Conservation (phyloP, 2,329 filamentous ascomycete species). For the Colletotrichum sp. region DNA sequence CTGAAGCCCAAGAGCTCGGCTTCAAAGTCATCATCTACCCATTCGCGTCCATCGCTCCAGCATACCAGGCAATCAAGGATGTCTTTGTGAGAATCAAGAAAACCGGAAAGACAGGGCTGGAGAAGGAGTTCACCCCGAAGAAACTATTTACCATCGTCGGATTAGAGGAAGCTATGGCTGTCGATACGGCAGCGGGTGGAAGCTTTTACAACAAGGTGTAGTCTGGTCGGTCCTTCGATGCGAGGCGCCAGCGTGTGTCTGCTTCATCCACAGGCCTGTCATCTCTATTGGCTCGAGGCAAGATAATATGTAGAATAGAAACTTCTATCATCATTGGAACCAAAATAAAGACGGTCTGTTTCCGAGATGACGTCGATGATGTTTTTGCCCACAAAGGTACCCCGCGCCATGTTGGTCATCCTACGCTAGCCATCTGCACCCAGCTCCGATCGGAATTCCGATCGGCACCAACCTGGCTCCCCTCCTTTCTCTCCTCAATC, state of each 20-base stretch:
- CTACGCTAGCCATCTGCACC: background rate
- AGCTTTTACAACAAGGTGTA: background rate
- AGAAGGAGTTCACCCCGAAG: background rate
- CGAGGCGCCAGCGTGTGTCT: rapidly evolving
- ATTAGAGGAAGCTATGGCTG: background rate
- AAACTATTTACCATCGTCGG: background rate
- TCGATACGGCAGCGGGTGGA: background rate
- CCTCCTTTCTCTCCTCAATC: background rate
- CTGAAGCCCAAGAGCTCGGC: background rate
- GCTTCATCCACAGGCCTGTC: background rate
- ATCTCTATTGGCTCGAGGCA: background rate
- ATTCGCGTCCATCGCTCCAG: background rate
- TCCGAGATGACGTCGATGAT: background rate
- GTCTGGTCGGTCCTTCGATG: rapidly evolving
- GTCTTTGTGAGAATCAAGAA: background rate
- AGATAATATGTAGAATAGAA: background rate
- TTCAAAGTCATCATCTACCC: background rate
- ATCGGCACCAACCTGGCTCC: background rate
- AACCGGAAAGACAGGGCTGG: background rate
- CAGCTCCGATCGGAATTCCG: background rate
- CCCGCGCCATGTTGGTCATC: background rate
- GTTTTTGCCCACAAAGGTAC: background rate
- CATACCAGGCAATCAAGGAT: background rate
- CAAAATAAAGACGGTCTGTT: background rate
- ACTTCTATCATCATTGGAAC: background rate